Evolutionary conservation across 2,329 filamentous ascomycete genomes (phyloP).

Genomic region (Chrysoporthe austroafricana): DNA sequence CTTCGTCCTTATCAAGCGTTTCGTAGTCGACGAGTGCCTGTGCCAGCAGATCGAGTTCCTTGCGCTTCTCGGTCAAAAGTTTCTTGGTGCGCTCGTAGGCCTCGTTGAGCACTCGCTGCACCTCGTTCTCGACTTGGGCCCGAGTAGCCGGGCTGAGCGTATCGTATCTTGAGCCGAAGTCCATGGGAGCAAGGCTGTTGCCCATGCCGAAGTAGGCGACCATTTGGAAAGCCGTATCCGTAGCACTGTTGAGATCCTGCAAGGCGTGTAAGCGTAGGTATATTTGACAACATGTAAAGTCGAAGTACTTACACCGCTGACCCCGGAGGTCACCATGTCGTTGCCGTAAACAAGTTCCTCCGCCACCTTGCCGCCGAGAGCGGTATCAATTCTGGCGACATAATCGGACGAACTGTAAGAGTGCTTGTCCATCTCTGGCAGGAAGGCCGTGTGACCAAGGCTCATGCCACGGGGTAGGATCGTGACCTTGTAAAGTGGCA

Average conservation of each 20-base stretch:
- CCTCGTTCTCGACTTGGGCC: constrained; percentile 83
- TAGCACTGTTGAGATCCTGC: constrained; percentile 83
- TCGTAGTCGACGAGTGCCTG: constrained; percentile 93
- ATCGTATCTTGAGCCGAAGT: constrained; percentile 80
- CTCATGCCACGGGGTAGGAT: constrained; percentile 89
- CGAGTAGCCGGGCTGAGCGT: constrained; percentile 85
- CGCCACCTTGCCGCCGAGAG: constrained; percentile 76
- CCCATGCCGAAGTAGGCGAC: constrained; percentile 92
- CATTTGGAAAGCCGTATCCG: constrained; percentile 81
- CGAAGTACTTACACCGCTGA: constrained; percentile 66
- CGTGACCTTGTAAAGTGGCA: constrained; percentile 92
- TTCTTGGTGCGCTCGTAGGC: constrained; percentile 73
- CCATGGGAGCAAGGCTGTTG: constrained; percentile 82
- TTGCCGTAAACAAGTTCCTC: constrained; percentile 87
- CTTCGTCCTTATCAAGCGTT: constrained; percentile 85
- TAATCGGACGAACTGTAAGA: constrained; percentile 86
- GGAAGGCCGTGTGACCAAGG: constrained; percentile 82
- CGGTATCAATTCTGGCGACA: constrained; percentile 69
- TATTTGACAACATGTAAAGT: not conserved
- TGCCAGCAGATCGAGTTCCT: constrained; percentile 85
- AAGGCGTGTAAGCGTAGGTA: constrained; percentile 34
- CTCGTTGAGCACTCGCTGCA: constrained; percentile 82
- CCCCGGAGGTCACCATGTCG: constrained; percentile 91
- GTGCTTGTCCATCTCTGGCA: constrained; percentile 92
- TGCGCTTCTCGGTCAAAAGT: constrained; percentile 74